Percentiles rank a stretch among this genome's conserved stretches.
Conservation (phyloP, 495 filamentous ascomycete species). For the Tuber borchii region DNA sequence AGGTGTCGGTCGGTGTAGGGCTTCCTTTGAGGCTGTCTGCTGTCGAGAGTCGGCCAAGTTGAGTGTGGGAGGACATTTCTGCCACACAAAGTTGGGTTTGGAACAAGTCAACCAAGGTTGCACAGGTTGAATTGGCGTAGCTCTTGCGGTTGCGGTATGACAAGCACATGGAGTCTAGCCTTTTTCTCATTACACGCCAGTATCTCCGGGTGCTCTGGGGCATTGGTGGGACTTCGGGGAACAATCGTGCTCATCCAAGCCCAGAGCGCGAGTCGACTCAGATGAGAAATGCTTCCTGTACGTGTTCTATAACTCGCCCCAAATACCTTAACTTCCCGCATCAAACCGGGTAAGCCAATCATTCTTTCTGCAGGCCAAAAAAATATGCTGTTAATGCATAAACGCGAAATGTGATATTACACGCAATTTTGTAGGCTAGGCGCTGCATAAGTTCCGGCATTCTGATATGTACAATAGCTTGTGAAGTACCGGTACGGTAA, state of each 20-base stretch:
- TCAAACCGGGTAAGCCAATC: not conserved
- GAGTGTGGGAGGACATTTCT: not conserved
- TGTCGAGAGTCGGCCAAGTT: not conserved
- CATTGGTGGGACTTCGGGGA: not conserved
- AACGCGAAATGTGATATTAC: not conserved
- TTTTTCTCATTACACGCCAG: not conserved
- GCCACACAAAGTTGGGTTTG: not conserved
- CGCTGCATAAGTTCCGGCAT: not conserved
- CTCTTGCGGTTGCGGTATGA: not conserved
- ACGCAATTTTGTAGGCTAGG: not conserved
- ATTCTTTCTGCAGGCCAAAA: not conserved
- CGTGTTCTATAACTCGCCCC: not conserved
- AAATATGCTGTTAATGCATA: not conserved
- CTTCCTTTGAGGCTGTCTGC: not conserved
- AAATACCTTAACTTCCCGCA: not conserved
- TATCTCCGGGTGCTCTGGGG: not conserved
- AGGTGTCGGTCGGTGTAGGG: not conserved
- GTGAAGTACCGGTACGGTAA: not conserved
- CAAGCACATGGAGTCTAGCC: not conserved
- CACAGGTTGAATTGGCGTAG: not conserved
- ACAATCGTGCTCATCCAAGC: not conserved
- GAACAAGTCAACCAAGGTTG: not conserved
- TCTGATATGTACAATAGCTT: not conserved
- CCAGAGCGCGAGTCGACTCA: not conserved
- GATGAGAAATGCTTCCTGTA: not conserved